These are phyloP conservation scores for Pythium pyrilobum DNA, from an alignment of 352 stramenopile species.

Conservation along the genomic window DNA sequence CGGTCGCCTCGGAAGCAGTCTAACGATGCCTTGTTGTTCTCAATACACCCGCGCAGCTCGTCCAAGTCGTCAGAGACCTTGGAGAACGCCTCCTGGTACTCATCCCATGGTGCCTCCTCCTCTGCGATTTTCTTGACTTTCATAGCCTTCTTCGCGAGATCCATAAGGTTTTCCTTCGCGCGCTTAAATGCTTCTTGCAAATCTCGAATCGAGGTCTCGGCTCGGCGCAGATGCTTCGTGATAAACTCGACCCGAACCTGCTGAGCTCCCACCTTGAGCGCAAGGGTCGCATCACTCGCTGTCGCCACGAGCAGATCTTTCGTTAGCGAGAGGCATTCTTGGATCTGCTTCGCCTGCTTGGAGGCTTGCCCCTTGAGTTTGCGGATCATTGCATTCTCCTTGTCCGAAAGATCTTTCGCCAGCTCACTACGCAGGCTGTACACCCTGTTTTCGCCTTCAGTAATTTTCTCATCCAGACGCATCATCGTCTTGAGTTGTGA, in stretches of 20 bases:
- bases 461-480: slow-evolving; percentile 72
- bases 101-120: slow-evolving; percentile 54
- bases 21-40: slow-evolving; percentile 79
- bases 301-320: slow-evolving; percentile 43
- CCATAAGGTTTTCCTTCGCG: slow-evolving; percentile 64
- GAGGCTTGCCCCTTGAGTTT: slow-evolving; percentile 66
- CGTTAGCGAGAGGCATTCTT: slow-evolving; percentile 47
- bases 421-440: slow-evolving; percentile 67
- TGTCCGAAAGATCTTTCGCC: slow-evolving; percentile 72
- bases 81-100: slow-evolving; percentile 57
- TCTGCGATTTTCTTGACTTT: slow-evolving; percentile 62
- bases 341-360: slow-evolving; percentile 74
- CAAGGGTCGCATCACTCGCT: slow-evolving; percentile 46
- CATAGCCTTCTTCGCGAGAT: slow-evolving; percentile 57
- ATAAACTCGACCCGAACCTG: slow-evolving; percentile 69
- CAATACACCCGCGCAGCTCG: slow-evolving; percentile 67
- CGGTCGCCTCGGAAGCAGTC: slow-evolving; percentile 79
- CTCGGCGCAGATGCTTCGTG: slow-evolving; percentile 49
- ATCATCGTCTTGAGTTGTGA: slow-evolving; percentile 61
- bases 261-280: slow-evolving; percentile 51
- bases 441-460: slow-evolving; percentile 60
- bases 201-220: slow-evolving; percentile 40
- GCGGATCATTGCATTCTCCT: slow-evolving; percentile 65
- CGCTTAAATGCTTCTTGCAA: slow-evolving; percentile 53
- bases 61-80: slow-evolving; percentile 70